phyloP scores from a whole-genome alignment of 345 rosid species.

The Reutealis trisperma region DNA sequence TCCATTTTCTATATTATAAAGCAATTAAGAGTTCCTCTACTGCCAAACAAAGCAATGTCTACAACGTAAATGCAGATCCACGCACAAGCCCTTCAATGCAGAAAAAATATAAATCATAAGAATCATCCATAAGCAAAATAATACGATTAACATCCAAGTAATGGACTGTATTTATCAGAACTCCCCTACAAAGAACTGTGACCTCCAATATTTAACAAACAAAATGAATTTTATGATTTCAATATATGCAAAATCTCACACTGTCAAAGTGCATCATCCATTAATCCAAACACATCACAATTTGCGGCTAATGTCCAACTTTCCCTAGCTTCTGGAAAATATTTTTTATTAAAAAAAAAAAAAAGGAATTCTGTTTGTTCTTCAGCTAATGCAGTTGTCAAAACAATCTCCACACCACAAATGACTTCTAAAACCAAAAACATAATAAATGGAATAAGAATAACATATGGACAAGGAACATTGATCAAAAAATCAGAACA shows the following conservation, averaged over 20 bases:
- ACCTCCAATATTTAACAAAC: not conserved
- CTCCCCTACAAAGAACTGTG: not conserved
- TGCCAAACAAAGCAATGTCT: conserved; percentile 13
- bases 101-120: conserved; percentile 12
- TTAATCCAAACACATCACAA: not conserved
- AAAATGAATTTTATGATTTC: not conserved
- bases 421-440: not conserved
- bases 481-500: not conserved
- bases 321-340: not conserved
- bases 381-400: not conserved
- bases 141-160: not conserved
- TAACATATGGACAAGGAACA: not conserved
- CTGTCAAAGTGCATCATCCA: conserved; percentile 2
- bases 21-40: conserved; percentile 7
- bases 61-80: conserved; percentile 25
- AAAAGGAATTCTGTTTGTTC: not conserved
- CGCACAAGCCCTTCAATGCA: conserved; percentile 26
- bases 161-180: not conserved
- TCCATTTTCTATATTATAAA: conserved; percentile 46
- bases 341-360: not conserved
- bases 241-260: conserved; percentile 1
- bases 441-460: not conserved
- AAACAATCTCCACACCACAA: conserved; percentile 1
- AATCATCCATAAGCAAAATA: not conserved
- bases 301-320: not conserved